Evolutionary conservation across 345 rosid genomes (phyloP), one percentile per base, ranked within the genome.

Genomic region (Rhizophora mangle): DNA sequence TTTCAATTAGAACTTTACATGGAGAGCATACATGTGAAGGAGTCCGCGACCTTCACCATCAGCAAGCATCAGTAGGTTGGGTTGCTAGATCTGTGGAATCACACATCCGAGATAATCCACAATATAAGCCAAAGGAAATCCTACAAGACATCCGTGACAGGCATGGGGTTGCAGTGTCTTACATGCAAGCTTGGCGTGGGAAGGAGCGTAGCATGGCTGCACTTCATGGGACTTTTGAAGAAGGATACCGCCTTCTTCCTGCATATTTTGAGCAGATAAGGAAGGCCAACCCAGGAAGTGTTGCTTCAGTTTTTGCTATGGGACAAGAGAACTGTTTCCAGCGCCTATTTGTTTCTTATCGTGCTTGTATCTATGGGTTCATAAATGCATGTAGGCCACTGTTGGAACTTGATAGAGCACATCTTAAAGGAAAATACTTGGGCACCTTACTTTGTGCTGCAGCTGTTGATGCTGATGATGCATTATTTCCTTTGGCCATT

Each of bases 121-220:
- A 85, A 71, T 95, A 85, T 78, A 95, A 92, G 76, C 99, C 99
- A 0, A 92, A 92, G 72, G 94, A 95, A 82, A 95, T 95, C 57
- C 81, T 95, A 80, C 97, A 95, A 79, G 98, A 90, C 67, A 95
- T 95, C 71, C 88, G 94, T 6, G 98, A 95, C 54, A 85, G 85
- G 78, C 99, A 95, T 78, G 99, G 99, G 26, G 99, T 95, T 81
- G 94, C 96, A 3, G 99, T 95, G 62, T 95, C 99, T 69, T 95
- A 95, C 74, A 95, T 95, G 99, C 99, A 95, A 80, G 99, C 99
- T 61, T 95, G 99, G 99, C 99, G 99, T 2, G 99, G 99, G 73
- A 95, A 95, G 80, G 99, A 95, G 80, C 89, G 99, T 19, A 87
- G 96, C 80, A 95, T 95, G 99, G 99, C 99, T 56, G 92, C 99